Conservation (phyloP, 1,284 basidiomycete genomes). For the Naganishia albida region DNA sequence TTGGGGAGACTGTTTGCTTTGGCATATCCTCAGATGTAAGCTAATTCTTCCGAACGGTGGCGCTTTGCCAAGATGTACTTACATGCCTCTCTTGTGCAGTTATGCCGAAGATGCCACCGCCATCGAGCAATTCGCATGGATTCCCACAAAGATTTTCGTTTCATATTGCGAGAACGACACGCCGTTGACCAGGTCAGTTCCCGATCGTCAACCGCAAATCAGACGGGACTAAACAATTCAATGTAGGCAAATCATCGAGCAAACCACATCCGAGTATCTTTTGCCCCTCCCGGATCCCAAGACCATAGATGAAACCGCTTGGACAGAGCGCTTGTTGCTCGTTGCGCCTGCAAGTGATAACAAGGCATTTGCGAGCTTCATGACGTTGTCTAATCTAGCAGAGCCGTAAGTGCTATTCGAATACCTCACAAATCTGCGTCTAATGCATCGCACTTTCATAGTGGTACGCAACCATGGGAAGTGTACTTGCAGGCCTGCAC, state of each 20-base stretch:
- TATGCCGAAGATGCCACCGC: conserved; percentile 76
- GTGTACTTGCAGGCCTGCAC: conserved; percentile 69
- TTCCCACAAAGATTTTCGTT: conserved; percentile 73
- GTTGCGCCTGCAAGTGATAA: conserved; percentile 73
- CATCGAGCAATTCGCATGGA: conserved; percentile 86
- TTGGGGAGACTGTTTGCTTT: conserved; percentile 77
- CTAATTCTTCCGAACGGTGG: conserved; percentile 26
- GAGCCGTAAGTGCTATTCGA: conserved; percentile 37
- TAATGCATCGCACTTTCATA: no score
- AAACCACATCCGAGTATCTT: conserved; percentile 56
- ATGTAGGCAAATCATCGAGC: conserved; percentile 22
- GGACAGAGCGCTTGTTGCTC: conserved; percentile 79
- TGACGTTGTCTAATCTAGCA: conserved; percentile 65
- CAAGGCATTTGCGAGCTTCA: conserved; percentile 61
- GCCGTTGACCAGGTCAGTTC: conserved; percentile 60
- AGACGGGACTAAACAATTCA: not conserved
- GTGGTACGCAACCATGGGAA: conserved; percentile 45
- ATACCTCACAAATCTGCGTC: conserved; percentile 1
- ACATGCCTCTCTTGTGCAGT: conserved; percentile 55
- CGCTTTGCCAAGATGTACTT: conserved; percentile 10
- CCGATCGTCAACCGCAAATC: not conserved
- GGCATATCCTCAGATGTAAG: conserved; percentile 86
- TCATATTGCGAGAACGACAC: conserved; percentile 55
- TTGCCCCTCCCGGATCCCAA: conserved; percentile 76
- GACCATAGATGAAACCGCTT: conserved; percentile 67